Conservation (phyloP, 2,329 filamentous ascomycete genomes). For the Phialophora expanda region DNA sequence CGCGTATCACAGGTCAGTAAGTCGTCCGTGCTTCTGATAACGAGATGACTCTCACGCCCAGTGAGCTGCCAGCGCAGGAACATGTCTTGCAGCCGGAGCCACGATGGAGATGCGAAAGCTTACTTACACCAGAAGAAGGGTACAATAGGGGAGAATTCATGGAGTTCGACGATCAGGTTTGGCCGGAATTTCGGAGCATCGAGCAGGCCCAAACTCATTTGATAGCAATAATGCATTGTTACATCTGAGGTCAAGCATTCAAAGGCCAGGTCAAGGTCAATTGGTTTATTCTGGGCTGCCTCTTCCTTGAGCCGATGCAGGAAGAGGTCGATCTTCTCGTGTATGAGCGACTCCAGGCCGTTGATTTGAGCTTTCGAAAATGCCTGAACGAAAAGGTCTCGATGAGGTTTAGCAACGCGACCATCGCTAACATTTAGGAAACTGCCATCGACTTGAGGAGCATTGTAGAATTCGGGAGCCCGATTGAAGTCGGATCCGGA, state of each 20-base stretch:
- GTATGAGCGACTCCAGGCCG: slow-evolving; percentile 40
- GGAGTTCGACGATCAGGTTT: slow-evolving; percentile 15
- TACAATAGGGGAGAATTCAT: slow-evolving; percentile 20
- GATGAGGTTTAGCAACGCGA: slow-evolving; percentile 24
- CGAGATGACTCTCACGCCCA: not conserved
- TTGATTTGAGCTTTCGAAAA: slow-evolving; percentile 43
- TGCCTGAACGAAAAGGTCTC: slow-evolving; percentile 40
- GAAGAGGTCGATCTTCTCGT: slow-evolving; percentile 37
- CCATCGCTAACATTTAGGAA: slow-evolving; percentile 19
- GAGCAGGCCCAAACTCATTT: slow-evolving; percentile 25
- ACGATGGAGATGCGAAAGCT: not conserved
- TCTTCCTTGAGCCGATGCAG: slow-evolving; percentile 15
- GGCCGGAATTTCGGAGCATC: slow-evolving; percentile 19
- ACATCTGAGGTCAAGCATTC: slow-evolving; percentile 22
- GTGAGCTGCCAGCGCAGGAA: not conserved
- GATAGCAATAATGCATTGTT: slow-evolving; percentile 28
- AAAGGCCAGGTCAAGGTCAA: slow-evolving; percentile 24
- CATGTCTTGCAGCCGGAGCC: not conserved
- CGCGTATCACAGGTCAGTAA: not conserved
- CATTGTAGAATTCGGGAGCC: slow-evolving; percentile 25
- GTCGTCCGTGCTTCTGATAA: not conserved
- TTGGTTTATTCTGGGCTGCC: slow-evolving; percentile 4
- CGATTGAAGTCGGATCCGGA: slow-evolving; percentile 27
- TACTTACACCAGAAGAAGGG: slow-evolving; percentile 26
- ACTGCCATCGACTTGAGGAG: slow-evolving; percentile 24